Evolutionary conservation across 345 rosid species (phyloP).

Genomic region (Syzygium aromaticum): DNA sequence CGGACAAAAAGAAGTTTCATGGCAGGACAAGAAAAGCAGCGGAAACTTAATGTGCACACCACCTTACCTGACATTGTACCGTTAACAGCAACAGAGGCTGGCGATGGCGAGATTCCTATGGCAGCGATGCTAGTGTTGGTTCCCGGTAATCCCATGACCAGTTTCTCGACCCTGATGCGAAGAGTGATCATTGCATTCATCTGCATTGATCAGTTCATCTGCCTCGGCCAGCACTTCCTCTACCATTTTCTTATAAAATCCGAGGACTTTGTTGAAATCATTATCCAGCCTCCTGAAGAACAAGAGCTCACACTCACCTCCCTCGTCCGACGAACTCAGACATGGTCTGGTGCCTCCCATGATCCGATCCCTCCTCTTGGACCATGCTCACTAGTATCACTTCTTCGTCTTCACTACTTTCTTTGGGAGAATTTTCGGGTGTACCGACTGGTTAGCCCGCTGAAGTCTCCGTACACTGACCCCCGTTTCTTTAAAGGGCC

Average conservation of each 20-base stretch:
- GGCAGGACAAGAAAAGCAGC: not conserved
- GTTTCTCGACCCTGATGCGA: constrained; percentile 33
- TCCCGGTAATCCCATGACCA: not conserved
- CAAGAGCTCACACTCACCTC: constrained; percentile 27
- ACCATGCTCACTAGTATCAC: constrained; percentile 29
- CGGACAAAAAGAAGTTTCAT: not conserved
- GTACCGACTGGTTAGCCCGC: constrained; percentile 24
- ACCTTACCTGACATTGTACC: not conserved
- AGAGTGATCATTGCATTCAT: constrained; percentile 56
- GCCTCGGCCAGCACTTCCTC: constrained; percentile 44
- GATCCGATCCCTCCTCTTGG: constrained; percentile 20
- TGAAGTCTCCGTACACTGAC: constrained; percentile 25
- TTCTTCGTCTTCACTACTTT: constrained; percentile 44
- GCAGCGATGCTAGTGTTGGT: not conserved
- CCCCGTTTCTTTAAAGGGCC: constrained; percentile 11
- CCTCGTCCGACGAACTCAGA: constrained; percentile 30
- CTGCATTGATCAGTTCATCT: constrained; percentile 33
- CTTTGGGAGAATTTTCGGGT: too few species aligned
- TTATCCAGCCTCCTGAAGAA: constrained; percentile 57
- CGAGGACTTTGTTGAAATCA: constrained; percentile 55
- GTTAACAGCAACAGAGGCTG: not conserved
- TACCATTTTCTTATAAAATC: constrained; percentile 41
- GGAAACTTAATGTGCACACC: not conserved
- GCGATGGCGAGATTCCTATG: not conserved
- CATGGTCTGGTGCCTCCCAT: constrained; percentile 23